Conservation (phyloP, 2,329 filamentous ascomycete species). For the Beauveria asiatica region DNA sequence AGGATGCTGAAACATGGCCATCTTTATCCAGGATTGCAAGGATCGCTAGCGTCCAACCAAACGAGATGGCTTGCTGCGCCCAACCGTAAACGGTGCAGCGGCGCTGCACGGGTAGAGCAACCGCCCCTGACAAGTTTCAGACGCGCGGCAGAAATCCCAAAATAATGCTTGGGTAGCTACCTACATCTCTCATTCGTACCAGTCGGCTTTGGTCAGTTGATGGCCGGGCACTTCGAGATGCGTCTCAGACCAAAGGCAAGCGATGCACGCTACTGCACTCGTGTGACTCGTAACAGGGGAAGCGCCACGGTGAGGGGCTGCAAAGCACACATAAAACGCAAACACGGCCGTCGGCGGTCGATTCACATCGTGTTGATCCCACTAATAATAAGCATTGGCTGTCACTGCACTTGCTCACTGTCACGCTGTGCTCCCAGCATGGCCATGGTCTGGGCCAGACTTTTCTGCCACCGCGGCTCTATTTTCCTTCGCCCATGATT, state of each 20-base stretch:
- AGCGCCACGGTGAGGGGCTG: not conserved
- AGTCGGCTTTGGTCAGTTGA: no score
- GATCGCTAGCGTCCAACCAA: not conserved
- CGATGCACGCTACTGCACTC: not conserved
- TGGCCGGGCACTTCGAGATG: not conserved
- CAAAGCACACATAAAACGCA: not conserved
- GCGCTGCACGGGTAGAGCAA: not conserved
- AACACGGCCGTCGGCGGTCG: not conserved
- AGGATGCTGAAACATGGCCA: not conserved
- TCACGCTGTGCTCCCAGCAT: not conserved
- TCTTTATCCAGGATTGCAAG: not conserved
- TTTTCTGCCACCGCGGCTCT: not conserved
- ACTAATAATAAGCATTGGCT: no score
- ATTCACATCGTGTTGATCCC: not conserved
- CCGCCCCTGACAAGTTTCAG: not conserved
- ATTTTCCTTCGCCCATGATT: not conserved
- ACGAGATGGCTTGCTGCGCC: not conserved
- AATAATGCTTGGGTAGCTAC: not conserved
- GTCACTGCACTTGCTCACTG: not conserved
- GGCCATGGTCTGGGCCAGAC: not conserved
- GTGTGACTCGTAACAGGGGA: conserved; percentile 1
- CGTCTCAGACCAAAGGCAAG: not conserved
- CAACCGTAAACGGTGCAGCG: not conserved
- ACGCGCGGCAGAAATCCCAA: not conserved
- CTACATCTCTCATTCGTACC: no score